Evolutionary conservation across 2,329 filamentous ascomycete genomes (phyloP).

Genomic region (Penicillium crustosum): DNA sequence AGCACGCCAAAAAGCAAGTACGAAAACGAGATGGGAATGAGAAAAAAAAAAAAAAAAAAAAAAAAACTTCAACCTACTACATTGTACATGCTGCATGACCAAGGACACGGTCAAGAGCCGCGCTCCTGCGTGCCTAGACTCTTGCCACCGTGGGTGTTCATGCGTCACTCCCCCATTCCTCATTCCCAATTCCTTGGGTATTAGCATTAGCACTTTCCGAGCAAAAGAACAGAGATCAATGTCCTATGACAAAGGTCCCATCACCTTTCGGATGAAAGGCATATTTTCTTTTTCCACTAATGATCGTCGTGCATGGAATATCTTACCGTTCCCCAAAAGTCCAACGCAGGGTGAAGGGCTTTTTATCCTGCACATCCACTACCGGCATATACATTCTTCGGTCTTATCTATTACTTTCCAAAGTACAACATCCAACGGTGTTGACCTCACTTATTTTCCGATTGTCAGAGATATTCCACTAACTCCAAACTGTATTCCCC

Average conservation of each 20-base stretch:
- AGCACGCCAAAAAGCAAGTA: background rate
- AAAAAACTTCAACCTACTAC: background rate
- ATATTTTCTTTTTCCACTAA: background rate
- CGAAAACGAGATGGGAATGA: background rate
- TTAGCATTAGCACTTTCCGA: background rate
- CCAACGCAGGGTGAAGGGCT: background rate
- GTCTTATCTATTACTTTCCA: background rate
- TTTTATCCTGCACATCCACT: background rate
- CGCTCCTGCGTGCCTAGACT: background rate
- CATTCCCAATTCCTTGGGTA: background rate
- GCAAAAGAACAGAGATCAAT: background rate
- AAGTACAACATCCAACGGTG: background rate
- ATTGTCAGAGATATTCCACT: background rate
- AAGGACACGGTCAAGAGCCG: background rate
- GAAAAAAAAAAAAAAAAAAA: background rate
- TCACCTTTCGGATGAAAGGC: background rate
- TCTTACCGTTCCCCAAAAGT: background rate
- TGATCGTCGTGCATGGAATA: conserved; percentile 7
- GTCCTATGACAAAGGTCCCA: background rate
- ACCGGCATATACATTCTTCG: background rate
- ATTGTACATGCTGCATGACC: background rate
- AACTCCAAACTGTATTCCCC: background rate
- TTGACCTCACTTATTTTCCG: background rate
- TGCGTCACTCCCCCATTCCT: background rate
- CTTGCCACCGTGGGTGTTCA: background rate